Evolutionary conservation across 1,284 basidiomycete genomes (phyloP), one percentile per base, ranked within the genome.

Genomic region (Tilletiaria anomala): DNA sequence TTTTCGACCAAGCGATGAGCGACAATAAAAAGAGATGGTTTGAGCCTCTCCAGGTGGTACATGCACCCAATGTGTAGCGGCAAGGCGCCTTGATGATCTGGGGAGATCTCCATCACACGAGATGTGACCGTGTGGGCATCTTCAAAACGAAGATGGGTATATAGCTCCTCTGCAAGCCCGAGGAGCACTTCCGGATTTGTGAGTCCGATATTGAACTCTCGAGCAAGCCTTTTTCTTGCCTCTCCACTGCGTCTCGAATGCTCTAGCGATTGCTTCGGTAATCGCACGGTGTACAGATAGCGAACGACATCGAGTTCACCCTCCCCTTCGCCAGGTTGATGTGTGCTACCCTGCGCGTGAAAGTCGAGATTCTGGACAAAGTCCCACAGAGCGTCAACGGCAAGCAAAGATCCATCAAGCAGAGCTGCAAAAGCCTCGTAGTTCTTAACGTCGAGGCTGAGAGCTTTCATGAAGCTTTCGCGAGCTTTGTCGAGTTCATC

Each of bases 61-160:
- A 96, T 91, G 75, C 91, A 96, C 2, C 88, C 87, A 29, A 97
- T 79, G 65, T 97, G 91, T 38, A 97, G 69, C 0, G 89, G 85
- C 69, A 97, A 83, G 8, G 58, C 47, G 0, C 53, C 54, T 5
- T 51, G 44, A 42, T 62, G 61, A 18, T 62, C 54, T 1, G 47
- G 43, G 8, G 52, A 47, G 5, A 65, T 37, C 36, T 55, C 46
- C 14, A 61, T 40, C 24, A 65, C 54, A 18, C 57, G 50, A 5
- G 43, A 42, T 8, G 93, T 97, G 37, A 97, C 77, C 1, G 77
- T 74, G 64, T 80, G 91, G 59, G 91, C 94, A 65, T 97, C 91
- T 14, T 84, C 83, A 78, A 82, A 97, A 40, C 86, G 78, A 67
- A 88, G 83, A 39, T 81, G 78, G 6, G 78, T 73, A 65, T 89